Percentiles rank a stretch among this genome's conserved stretches.
Evolutionary conservation across 768 basidiomycete species (phyloP).

Genomic region (Rhodotorula sphaerocarpa): DNA sequence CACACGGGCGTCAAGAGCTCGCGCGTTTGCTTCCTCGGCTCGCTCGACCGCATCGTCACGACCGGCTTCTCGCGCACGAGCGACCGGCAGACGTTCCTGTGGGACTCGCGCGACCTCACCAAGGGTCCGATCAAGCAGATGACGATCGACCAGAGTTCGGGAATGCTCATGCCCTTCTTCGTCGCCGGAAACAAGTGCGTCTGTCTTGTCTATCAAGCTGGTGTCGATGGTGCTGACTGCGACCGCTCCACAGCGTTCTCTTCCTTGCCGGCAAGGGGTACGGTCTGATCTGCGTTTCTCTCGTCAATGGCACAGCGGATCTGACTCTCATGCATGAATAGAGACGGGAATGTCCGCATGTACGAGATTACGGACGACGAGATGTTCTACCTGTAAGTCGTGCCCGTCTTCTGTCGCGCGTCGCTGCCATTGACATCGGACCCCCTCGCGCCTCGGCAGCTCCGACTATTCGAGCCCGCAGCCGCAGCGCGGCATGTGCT

Average conservation of each 20-base stretch:
- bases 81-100: constrained; percentile 79
- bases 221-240: constrained; percentile 39
- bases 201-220: constrained; percentile 56
- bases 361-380: constrained; percentile 88
- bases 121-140: constrained; percentile 61
- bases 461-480: constrained; percentile 81
- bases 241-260: constrained; percentile 7
- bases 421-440: background rate
- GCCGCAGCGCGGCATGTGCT: constrained; percentile 93
- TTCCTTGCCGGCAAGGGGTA: constrained; percentile 76
- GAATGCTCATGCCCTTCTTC: constrained; percentile 97
- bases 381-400: constrained; percentile 50
- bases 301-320: background rate
- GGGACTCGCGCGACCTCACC: constrained; percentile 71
- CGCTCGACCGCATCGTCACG: constrained; percentile 75
- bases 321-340: constrained; percentile 39
- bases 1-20: constrained; percentile 91
- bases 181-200: constrained; percentile 70
- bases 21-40: constrained; percentile 83
- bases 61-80: constrained; percentile 97
- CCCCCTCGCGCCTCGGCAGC: constrained; percentile 44
- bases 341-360: constrained; percentile 93
- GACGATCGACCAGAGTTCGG: constrained; percentile 77
- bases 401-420: background rate
- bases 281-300: constrained; percentile 25